Evolutionary conservation across 805 yeast genomes (phyloP).

Genomic region (Tetrapisispora nanseiensis): DNA sequence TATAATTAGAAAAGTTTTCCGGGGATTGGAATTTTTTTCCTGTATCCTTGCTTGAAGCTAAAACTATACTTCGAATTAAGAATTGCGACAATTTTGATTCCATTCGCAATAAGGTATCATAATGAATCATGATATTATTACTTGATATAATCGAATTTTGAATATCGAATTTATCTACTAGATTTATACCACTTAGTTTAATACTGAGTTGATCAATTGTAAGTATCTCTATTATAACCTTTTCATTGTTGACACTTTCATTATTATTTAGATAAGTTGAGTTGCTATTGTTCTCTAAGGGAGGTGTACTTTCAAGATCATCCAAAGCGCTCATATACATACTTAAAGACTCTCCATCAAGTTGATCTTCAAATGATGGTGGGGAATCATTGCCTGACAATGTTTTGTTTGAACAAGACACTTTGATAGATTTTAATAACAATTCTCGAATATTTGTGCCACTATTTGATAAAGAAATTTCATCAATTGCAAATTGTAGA

Average conservation of each 20-base stretch:
- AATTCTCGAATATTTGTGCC: background rate
- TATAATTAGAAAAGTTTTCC: background rate
- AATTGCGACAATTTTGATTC: background rate
- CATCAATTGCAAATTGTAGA: constrained; percentile 29
- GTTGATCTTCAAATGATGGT: background rate
- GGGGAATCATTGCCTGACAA: background rate
- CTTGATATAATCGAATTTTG: background rate
- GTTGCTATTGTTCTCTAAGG: background rate
- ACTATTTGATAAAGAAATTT: constrained; percentile 4
- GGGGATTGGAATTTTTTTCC: background rate
- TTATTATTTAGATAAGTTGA: background rate
- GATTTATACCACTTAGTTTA: background rate
- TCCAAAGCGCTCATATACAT: constrained; percentile 78
- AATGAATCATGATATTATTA: background rate
- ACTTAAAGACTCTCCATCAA: too few species aligned
- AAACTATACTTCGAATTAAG: background rate
- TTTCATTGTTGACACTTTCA: background rate
- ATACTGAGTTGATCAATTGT: background rate
- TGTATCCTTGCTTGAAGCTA: background rate
- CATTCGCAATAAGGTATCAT: background rate
- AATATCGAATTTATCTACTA: background rate
- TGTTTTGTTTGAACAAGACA: constrained; percentile 2
- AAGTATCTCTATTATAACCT: background rate
- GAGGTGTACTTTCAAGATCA: constrained; percentile 28
- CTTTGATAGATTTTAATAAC: constrained; percentile 3